These are phyloP conservation scores for Mercurialis annua DNA, from an alignment of 345 rosid genomes.

Conservation along the genomic window DNA sequence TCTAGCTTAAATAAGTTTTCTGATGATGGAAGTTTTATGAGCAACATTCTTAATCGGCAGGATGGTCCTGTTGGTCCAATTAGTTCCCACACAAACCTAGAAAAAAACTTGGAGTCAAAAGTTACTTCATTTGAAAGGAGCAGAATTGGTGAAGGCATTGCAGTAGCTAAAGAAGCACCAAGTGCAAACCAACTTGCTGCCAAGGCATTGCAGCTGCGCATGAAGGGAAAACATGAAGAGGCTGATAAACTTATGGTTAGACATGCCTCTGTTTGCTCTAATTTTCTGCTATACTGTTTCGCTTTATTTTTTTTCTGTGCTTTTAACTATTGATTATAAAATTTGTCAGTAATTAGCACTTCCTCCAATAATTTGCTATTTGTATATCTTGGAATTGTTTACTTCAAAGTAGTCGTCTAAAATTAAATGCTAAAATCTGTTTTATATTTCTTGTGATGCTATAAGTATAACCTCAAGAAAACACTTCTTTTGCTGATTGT, in stretches of 20 bases:
- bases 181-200: conserved; percentile 84
- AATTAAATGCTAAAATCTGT: background rate
- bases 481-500: background rate
- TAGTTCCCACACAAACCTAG: conserved; percentile 28
- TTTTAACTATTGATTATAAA: background rate
- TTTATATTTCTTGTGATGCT: background rate
- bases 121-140: conserved; percentile 19
- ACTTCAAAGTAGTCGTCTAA: background rate
- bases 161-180: conserved; percentile 33
- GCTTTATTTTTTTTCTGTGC: background rate
- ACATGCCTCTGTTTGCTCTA: background rate
- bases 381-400: background rate
- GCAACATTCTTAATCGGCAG: conserved; percentile 39
- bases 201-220: conserved; percentile 79
- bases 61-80: conserved; percentile 28
- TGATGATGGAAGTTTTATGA: conserved; percentile 79
- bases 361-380: background rate
- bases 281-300: background rate
- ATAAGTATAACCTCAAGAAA: background rate
- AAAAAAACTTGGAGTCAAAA: conserved; percentile 22
- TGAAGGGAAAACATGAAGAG: conserved; percentile 88
- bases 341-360: background rate
- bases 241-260: conserved; percentile 78
- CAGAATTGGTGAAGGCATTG: conserved; percentile 27
- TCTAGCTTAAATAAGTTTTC: conserved; percentile 65